Percentiles rank a stretch among this genome's conserved stretches.
Evolutionary conservation across 2,329 filamentous ascomycete genomes (phyloP).

Genomic region (Lachnellula hyalina): DNA sequence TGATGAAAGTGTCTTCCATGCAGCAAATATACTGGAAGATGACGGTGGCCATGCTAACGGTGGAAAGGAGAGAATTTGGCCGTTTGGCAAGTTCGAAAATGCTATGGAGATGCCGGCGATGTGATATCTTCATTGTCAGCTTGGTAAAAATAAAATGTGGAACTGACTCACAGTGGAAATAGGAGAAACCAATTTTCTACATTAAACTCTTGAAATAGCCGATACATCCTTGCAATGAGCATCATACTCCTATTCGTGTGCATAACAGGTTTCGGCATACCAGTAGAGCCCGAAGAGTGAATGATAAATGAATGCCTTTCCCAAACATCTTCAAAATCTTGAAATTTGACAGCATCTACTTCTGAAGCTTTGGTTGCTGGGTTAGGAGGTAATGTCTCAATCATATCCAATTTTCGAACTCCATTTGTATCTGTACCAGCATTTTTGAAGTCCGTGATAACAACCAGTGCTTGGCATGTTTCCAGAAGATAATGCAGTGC

Average conservation of each 20-base stretch:
- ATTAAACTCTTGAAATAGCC: slow-evolving; percentile 29
- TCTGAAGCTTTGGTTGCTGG: slow-evolving; percentile 4
- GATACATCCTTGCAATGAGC: slow-evolving; percentile 32
- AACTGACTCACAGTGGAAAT: slow-evolving; percentile 27
- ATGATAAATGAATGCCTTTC: slow-evolving; percentile 30
- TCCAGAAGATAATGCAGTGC: slow-evolving; percentile 27
- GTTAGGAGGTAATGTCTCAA: slow-evolving; percentile 16
- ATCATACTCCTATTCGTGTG: slow-evolving; percentile 32
- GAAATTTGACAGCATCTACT: slow-evolving; percentile 24
- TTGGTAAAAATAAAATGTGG: not conserved
- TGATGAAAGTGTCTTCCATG: slow-evolving; percentile 23
- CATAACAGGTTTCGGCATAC: slow-evolving; percentile 30
- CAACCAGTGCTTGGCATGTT: slow-evolving; percentile 23
- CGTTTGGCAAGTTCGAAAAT: slow-evolving; percentile 30
- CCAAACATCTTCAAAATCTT: slow-evolving; percentile 29
- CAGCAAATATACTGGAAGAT: slow-evolving; percentile 24
- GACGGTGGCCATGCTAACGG: slow-evolving; percentile 29
- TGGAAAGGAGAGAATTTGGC: slow-evolving; percentile 29
- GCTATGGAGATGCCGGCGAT: slow-evolving; percentile 30
- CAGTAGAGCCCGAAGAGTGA: slow-evolving; percentile 29
- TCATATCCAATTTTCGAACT: slow-evolving; percentile 20
- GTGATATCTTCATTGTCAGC: slow-evolving; percentile 22
- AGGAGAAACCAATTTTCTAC: slow-evolving; percentile 32
- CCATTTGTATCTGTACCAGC: slow-evolving; percentile 15
- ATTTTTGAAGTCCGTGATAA: slow-evolving; percentile 29